A percentile compares a stretch with the other conserved stretches of the same genome.
phyloP scores from a whole-genome alignment of 148 eudicot genomes.

The Cornus controversa region DNA sequence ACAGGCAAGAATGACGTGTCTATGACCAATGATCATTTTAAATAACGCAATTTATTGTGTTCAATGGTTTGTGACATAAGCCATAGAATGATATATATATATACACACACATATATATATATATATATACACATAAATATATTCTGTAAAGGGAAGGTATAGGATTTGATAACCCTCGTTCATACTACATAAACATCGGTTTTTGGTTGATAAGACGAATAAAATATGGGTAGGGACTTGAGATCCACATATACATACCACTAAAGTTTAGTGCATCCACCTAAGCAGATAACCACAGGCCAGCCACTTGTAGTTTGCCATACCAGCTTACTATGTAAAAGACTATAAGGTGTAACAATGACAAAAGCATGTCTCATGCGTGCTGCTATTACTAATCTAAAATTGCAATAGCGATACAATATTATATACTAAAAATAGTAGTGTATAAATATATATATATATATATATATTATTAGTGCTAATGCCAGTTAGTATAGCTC shows the following conservation, averaged over 20 bases:
- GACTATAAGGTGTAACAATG: too few species aligned
- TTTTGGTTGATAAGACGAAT: too few species aligned
- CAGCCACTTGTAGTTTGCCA: background rate
- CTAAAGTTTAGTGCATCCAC: background rate
- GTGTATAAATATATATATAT: too few species aligned
- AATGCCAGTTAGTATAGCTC: background rate
- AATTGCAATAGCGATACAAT: background rate
- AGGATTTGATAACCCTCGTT: too few species aligned
- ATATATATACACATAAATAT: too few species aligned
- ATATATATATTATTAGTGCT: background rate
- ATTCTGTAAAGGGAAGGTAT: too few species aligned
- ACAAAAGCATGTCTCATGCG: background rate
- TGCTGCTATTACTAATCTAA: background rate
- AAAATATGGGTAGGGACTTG: too few species aligned
- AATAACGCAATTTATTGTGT: background rate
- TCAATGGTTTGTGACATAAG: background rate
- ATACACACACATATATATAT: too few species aligned
- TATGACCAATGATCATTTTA: background rate
- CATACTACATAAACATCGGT: too few species aligned
- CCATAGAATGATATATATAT: background rate
- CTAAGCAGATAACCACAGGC: background rate
- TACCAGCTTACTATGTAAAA: background rate
- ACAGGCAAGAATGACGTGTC: background rate
- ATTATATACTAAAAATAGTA: too few species aligned
- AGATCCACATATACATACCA: too few species aligned